Percentiles rank a stretch among this genome's conserved stretches.
Evolutionary conservation across 805 yeast genomes (phyloP).

Genomic region (Ogataea methanolica): DNA sequence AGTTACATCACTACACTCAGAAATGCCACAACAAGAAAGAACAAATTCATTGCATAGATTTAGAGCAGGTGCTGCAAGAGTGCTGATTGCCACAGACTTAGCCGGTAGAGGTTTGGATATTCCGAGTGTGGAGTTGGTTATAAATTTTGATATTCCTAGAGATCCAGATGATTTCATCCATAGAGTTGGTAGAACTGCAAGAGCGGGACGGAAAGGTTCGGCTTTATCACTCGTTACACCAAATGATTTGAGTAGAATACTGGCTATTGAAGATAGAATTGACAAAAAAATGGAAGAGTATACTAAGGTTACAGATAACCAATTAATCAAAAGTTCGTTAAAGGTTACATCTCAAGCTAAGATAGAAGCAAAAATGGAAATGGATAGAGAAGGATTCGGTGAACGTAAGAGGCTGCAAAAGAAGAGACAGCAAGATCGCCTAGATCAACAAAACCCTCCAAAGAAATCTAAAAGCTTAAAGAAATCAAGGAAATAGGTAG

Average conservation of each 20-base stretch:
- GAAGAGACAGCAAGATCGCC: conserved; percentile 11
- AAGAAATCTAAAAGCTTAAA: conserved; percentile 1
- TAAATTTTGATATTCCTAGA: conserved; percentile 77
- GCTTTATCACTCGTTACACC: conserved; percentile 81
- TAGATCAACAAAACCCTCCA: background rate
- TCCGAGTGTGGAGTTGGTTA: conserved; percentile 71
- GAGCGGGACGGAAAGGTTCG: conserved; percentile 91
- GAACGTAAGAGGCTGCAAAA: conserved; percentile 36
- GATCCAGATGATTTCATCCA: conserved; percentile 83
- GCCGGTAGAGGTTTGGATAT: conserved; percentile 90
- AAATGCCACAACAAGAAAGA: conserved; percentile 90
- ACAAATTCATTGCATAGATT: conserved; percentile 88
- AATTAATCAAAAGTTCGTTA: conserved; percentile 68
- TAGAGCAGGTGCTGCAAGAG: conserved; percentile 90
- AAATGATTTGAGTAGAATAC: conserved; percentile 74
- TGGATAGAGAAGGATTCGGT: conserved; percentile 90
- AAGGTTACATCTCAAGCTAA: conserved; percentile 74
- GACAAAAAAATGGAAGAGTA: conserved; percentile 75
- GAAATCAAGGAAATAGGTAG: background rate
- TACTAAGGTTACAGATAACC: conserved; percentile 66
- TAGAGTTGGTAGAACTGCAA: conserved; percentile 94
- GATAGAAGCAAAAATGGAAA: conserved; percentile 86
- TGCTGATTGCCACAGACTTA: conserved; percentile 89
- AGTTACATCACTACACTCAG: conserved; percentile 89
- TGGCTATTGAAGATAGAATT: conserved; percentile 83